Base-by-base conservation (phyloP, 768 basidiomycete species). In the Suillus fuscotomentosus region DNA sequence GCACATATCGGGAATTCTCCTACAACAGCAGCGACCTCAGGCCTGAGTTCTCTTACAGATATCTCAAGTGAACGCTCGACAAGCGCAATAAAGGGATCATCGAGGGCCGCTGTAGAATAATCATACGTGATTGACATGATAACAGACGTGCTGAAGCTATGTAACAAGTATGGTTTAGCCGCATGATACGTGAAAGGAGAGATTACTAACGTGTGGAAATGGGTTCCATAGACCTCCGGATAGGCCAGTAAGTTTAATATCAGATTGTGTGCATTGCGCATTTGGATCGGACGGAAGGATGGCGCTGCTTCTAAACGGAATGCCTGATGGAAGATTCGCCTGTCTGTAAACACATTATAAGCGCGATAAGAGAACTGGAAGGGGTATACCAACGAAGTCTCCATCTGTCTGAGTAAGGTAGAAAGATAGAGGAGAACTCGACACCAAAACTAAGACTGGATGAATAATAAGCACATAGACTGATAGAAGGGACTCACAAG, bases 291-390 rank as follows among this genome's bases (percentile, higher is more conserved):
- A 45, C 67, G 68, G 62, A 75, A 81, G 36, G 69, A 66, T 8
- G 63, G 34, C 3, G 69, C 68, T 3, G 75, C 73, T 38, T 70
- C 73, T 10, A 69, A 66, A 17, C 69, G 70, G 67, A 81, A 78
- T 10, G 71, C 71, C 55, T 80, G 78, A 31, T 81, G 79, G 57
- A 75, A 76, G 14, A 79, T 51, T 38, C 74, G 68, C 31, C 79
- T 68, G 7, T 56, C 53, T 62, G 13, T n/a, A 10, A 24, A 62
- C 13, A 20, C 20, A 15, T 7, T 1, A 60, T n/a, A 14, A 60
- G n/a, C 5, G 9, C 9, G 24, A n/a, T 60, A 38, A 14, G 9
- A 36, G 1, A 42, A n/a, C 20, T 47, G 22, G 17, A 27, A 15
- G 8, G 31, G 31, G 15, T n/a, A 5, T 9, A 60, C 61, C 43